Conservation (phyloP, 768 basidiomycete species). For the Pisolithus microcarpus region DNA sequence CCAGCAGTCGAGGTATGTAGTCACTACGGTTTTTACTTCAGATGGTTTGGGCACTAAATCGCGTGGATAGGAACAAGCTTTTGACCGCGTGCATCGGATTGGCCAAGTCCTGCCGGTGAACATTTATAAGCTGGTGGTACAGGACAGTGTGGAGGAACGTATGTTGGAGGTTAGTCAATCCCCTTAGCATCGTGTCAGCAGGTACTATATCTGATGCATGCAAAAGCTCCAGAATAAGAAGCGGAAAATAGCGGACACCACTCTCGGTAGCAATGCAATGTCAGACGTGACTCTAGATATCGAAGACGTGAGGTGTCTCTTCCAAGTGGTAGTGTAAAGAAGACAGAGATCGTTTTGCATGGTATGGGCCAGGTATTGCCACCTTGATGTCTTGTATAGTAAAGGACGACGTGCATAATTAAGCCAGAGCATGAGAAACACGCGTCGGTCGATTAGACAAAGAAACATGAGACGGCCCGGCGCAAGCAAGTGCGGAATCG, state of each 20-base stretch:
- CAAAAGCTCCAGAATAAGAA: background rate
- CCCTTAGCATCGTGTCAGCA: background rate
- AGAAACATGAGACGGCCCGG: no score
- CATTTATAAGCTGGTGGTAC: conserved; percentile 1
- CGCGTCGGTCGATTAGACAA: no score
- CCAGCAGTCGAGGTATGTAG: background rate
- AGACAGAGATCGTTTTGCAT: background rate
- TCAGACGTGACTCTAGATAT: background rate
- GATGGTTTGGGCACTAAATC: background rate
- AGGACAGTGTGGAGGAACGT: background rate
- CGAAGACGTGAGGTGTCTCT: background rate
- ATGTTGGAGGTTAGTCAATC: background rate
- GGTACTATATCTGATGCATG: background rate
- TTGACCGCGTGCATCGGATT: background rate
- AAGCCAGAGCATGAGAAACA: no score
- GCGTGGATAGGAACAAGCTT: background rate
- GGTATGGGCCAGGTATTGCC: background rate
- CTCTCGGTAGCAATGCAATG: background rate
- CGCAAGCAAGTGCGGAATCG: no score
- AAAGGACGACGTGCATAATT: no score
- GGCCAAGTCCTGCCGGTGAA: background rate
- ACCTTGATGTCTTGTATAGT: no score
- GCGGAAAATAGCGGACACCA: background rate
- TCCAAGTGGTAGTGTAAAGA: background rate
- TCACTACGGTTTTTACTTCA: background rate